Evolutionary conservation across 768 basidiomycete species (phyloP).

Genomic region (Chalciporus chontae): DNA sequence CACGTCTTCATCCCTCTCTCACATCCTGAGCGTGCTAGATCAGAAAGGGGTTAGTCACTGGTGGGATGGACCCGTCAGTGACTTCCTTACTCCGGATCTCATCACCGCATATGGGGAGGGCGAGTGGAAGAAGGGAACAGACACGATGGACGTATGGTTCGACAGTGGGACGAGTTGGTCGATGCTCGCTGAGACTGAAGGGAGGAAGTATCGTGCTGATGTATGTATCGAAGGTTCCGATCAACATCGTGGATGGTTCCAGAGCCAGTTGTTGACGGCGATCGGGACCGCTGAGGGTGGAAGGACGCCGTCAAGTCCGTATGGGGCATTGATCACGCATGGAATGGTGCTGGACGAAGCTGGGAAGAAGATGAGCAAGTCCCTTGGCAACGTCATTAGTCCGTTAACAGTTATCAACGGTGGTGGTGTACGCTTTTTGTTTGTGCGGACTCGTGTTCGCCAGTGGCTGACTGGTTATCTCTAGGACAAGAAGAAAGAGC

Average conservation of each 20-base stretch:
- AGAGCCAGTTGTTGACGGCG: constrained; percentile 86
- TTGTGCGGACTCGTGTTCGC: neutral
- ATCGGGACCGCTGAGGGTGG: constrained; percentile 38
- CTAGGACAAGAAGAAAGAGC: constrained; percentile 65
- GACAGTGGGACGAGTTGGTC: constrained; percentile 97
- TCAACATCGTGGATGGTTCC: constrained; percentile 99
- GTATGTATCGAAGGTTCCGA: constrained; percentile 94
- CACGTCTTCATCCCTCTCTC: constrained; percentile 56
- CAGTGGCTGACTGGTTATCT: constrained; percentile 1
- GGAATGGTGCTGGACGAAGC: constrained; percentile 92
- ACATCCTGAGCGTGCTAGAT: constrained; percentile 75
- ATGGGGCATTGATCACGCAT: constrained; percentile 83
- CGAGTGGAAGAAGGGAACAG: constrained; percentile 74
- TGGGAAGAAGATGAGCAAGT: constrained; percentile 97
- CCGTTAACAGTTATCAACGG: constrained; percentile 81
- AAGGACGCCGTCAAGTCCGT: constrained; percentile 47
- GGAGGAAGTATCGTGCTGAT: constrained; percentile 58
- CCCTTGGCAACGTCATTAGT: constrained; percentile 84
- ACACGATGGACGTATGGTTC: constrained; percentile 99
- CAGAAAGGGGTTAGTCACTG: constrained; percentile 76
- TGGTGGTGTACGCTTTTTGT: constrained; percentile 51
- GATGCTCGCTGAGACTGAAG: constrained; percentile 48
- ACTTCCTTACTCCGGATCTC: constrained; percentile 71
- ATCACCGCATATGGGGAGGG: constrained; percentile 40
- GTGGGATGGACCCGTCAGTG: constrained; percentile 85